A percentile compares a stretch with the other conserved stretches of the same genome.
phyloP scores from a whole-genome alignment of 768 basidiomycete genomes.

The Lactifluus pinguis region DNA sequence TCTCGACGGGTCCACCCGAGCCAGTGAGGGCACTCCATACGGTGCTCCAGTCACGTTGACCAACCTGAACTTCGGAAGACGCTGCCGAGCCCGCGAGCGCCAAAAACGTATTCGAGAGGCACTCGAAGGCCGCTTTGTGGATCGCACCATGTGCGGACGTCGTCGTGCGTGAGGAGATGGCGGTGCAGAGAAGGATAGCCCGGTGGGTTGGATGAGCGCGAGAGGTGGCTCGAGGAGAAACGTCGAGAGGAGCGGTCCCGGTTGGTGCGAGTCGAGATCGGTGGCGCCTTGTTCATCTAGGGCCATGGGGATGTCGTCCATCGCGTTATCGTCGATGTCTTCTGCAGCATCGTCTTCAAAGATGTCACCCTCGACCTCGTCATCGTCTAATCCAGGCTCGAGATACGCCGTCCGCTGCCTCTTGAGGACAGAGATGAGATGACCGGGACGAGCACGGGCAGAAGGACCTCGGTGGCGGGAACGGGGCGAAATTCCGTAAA shows the following conservation, averaged over 20 bases:
- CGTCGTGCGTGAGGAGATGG: conserved; percentile 75
- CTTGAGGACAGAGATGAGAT: conserved; percentile 52
- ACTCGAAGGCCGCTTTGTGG: no score
- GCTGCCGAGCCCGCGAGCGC: conserved; percentile 29
- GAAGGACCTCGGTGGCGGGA: conserved; percentile 66
- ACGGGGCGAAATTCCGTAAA: conserved; percentile 64
- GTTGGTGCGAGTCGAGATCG: no score
- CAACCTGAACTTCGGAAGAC: no score
- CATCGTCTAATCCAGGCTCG: no score
- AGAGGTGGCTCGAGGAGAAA: no score
- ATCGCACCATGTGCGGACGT: conserved; percentile 39
- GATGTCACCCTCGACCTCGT: no score
- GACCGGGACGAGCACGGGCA: conserved; percentile 65
- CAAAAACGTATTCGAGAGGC: no score
- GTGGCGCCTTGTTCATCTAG: no score
- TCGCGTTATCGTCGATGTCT: no score
- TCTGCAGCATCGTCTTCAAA: no score
- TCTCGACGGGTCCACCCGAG: conserved; percentile 50
- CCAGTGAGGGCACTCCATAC: conserved; percentile 54
- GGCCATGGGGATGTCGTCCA: no score
- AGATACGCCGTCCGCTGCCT: conserved; percentile 41
- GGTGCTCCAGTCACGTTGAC: conserved; percentile 50
- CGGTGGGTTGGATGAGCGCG: conserved; percentile 60
- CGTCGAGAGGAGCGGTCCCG: no score
- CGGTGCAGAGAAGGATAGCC: conserved; percentile 61